Evolutionary conservation across 2,329 filamentous ascomycete genomes (phyloP).

Genomic region (Cladophialophora yegresii): DNA sequence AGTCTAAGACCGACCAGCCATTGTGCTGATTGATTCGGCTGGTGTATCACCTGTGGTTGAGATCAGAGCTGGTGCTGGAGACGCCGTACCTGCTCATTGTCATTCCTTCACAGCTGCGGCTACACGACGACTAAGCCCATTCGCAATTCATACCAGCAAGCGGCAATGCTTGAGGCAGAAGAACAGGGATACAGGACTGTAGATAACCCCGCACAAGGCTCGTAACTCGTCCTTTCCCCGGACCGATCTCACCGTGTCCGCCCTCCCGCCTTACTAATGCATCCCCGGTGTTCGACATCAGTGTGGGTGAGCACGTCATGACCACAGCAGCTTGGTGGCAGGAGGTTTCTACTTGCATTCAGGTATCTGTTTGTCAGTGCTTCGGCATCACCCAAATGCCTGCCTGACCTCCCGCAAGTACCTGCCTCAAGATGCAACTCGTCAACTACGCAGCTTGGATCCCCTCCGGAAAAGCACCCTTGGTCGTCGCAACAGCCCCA

Average conservation of each 20-base stretch:
- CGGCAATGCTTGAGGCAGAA: background rate
- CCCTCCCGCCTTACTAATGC: constrained; percentile 5
- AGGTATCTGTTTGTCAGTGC: too few species aligned
- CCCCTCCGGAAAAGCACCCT: constrained; percentile 9
- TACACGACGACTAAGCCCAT: too few species aligned
- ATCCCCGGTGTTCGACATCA: background rate
- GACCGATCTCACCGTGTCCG: background rate
- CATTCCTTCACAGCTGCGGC: too few species aligned
- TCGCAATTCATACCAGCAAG: too few species aligned
- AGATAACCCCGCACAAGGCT: background rate
- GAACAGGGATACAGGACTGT: background rate
- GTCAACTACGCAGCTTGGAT: constrained; percentile 24
- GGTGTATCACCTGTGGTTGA: too few species aligned
- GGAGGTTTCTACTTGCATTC: too few species aligned
- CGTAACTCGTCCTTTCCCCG: background rate
- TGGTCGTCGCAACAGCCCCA: constrained; percentile 18
- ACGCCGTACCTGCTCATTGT: too few species aligned
- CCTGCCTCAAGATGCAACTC: background rate
- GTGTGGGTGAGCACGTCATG: background rate
- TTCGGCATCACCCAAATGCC: background rate
- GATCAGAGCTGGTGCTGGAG: too few species aligned
- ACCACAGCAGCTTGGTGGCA: background rate
- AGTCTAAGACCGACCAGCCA: too few species aligned
- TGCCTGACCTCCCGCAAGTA: background rate
- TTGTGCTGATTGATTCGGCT: too few species aligned